A percentile compares a stretch with the other conserved stretches of the same genome.
These are phyloP conservation scores for Colletotrichum paranaense DNA, from an alignment of 2,329 filamentous ascomycete species.

Conservation along the genomic window DNA sequence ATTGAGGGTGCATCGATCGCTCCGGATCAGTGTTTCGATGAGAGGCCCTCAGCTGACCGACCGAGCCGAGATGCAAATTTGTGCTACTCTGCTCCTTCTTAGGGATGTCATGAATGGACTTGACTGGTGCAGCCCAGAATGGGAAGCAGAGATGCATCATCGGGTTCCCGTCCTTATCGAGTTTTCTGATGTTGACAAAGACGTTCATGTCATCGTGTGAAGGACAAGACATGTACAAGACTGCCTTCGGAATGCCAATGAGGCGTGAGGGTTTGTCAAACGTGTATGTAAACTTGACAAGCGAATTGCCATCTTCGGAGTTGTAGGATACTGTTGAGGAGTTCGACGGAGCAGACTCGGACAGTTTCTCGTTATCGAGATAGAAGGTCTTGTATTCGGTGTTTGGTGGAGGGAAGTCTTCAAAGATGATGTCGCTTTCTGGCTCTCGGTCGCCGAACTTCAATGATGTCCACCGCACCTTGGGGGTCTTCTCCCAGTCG, in stretches of 20 bases:
- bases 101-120: constrained; percentile 41
- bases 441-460: constrained; percentile 47
- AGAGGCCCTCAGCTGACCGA: constrained; percentile 56
- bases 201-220: constrained; percentile 56
- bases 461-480: constrained; percentile 54
- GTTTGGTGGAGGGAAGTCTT: constrained; percentile 47
- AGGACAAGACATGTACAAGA: constrained; percentile 56
- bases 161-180: constrained; percentile 52
- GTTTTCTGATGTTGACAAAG: constrained; percentile 56
- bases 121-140: constrained; percentile 40
- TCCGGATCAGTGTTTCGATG: constrained; percentile 50
- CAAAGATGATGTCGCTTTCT: constrained; percentile 45
- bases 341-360: not conserved
- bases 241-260: constrained; percentile 58
- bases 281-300: constrained; percentile 49
- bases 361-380: constrained; percentile 37
- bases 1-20: constrained; percentile 45
- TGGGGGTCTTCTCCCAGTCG: constrained; percentile 58
- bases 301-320: constrained; percentile 42
- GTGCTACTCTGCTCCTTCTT: constrained; percentile 50
- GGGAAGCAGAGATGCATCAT: constrained; percentile 57
- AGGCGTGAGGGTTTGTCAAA: constrained; percentile 52
- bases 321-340: constrained; percentile 43
- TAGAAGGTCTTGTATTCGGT: constrained; percentile 48
- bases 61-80: constrained; percentile 54